These are phyloP conservation scores for Zygosaccharomyces bisporus DNA, from an alignment of 805 yeast species.

Conservation along the genomic window DNA sequence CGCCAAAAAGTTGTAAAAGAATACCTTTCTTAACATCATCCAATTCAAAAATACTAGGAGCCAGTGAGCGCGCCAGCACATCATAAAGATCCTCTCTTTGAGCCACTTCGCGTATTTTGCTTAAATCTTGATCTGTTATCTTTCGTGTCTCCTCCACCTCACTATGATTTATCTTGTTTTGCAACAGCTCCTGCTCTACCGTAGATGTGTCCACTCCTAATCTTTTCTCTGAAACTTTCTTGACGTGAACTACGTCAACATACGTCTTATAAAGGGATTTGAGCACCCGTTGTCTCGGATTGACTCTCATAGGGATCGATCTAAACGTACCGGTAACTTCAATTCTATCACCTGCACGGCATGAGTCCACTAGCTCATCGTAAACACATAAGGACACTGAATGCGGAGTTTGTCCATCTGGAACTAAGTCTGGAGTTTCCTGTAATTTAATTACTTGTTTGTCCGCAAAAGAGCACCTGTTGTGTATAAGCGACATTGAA, in stretches of 20 bases:
- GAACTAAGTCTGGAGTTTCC: slow-evolving; percentile 94
- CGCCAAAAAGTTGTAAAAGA: slow-evolving; percentile 88
- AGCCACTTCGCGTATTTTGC: slow-evolving; percentile 56
- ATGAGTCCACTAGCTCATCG: slow-evolving; percentile 90
- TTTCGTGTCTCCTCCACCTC: slow-evolving; percentile 73
- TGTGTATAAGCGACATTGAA: slow-evolving; percentile 88
- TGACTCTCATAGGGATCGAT: slow-evolving; percentile 85
- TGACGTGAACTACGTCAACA: slow-evolving; percentile 89
- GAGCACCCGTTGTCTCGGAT: slow-evolving; percentile 77
- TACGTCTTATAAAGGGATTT: slow-evolving; percentile 87
- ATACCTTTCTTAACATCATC: slow-evolving; percentile 97
- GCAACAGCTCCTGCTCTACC: slow-evolving; percentile 40
- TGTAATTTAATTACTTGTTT: slow-evolving; percentile 92
- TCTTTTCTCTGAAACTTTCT: slow-evolving; percentile 77
- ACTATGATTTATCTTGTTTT: slow-evolving; percentile 48
- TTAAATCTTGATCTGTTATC: slow-evolving; percentile 66
- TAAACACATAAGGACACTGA: slow-evolving; percentile 90
- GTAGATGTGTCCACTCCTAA: slow-evolving; percentile 79
- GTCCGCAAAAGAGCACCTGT: slow-evolving; percentile 89
- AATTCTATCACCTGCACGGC: slow-evolving; percentile 94
- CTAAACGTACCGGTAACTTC: slow-evolving; percentile 95
- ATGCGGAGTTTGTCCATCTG: slow-evolving; percentile 98
- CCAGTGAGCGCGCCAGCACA: slow-evolving; percentile 80
- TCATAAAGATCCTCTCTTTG: slow-evolving; percentile 79
- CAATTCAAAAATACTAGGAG: slow-evolving; percentile 95